phyloP scores from a whole-genome alignment of 176 grass and related monocot species.

The Hsuehochloa calcarea region DNA sequence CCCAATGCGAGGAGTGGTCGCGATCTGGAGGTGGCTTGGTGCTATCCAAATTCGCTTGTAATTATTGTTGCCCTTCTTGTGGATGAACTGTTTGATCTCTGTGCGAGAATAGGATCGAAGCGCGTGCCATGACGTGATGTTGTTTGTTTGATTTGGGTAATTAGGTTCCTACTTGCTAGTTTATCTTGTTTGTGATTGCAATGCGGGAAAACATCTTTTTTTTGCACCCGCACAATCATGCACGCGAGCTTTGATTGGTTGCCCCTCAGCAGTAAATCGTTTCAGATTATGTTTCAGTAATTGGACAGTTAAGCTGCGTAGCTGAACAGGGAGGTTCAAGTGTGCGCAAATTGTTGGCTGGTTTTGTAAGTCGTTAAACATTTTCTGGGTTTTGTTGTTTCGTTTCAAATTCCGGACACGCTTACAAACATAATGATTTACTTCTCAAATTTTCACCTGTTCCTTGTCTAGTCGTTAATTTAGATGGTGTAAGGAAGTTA shows the following conservation, averaged over 20 bases:
- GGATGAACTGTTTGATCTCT: neutral
- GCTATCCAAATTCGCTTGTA: constrained; percentile 15
- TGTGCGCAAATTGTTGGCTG: constrained; percentile 4
- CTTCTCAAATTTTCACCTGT: neutral
- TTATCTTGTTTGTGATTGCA: neutral
- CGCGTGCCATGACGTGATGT: neutral
- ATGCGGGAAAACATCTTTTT: neutral
- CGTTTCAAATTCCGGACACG: neutral
- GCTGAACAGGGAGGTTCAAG: neutral
- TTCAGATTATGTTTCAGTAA: neutral
- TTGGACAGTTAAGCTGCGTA: neutral
- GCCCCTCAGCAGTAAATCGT: neutral
- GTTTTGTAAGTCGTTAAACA: neutral
- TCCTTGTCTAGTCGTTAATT: neutral
- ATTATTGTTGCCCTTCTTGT: neutral
- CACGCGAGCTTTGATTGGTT: neutral
- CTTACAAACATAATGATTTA: neutral
- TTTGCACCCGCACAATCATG: neutral
- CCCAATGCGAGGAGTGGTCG: constrained; percentile 29
- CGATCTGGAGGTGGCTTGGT: constrained; percentile 32
- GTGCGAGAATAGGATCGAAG: neutral
- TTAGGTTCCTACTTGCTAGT: neutral
- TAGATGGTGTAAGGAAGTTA: constrained; percentile 19
- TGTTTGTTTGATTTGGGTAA: constrained; percentile 3
- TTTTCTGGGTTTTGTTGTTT: neutral